These are phyloP conservation scores for Thelonectria olida DNA, from an alignment of 2,329 filamentous ascomycete species.

Conservation along the genomic window DNA sequence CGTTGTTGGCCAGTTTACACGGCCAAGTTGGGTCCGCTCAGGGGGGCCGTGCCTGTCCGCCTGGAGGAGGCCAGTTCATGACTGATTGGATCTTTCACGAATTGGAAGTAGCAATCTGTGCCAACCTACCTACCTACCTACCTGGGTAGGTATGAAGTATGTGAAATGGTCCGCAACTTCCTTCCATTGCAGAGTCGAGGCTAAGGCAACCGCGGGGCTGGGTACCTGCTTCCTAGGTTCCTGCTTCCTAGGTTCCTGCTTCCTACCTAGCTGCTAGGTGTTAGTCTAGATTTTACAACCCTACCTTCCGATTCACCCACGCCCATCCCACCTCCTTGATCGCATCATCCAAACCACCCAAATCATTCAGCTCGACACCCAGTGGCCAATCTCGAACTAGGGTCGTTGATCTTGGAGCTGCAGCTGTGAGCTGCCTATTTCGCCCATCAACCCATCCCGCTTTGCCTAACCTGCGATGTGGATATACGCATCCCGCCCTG, in stretches of 20 bases:
- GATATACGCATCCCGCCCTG: neutral
- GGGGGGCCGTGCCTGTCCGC: conserved; percentile 8
- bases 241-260: neutral
- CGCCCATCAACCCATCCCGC: conserved; percentile 2
- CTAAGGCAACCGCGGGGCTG: conserved; percentile 1
- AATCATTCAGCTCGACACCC: neutral
- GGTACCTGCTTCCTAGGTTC: neutral
- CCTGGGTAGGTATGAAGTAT: neutral
- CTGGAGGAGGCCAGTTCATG: neutral
- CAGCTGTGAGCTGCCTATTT: neutral
- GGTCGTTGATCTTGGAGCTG: neutral
- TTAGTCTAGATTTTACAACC: neutral
- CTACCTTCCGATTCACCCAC: neutral
- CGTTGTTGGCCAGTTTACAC: conserved; percentile 10
- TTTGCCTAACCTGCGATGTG: neutral
- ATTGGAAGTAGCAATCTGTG: conserved; percentile 9
- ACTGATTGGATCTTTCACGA: neutral
- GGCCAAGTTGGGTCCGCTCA: conserved; percentile 9
- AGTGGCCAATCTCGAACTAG: neutral
- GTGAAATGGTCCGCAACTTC: neutral
- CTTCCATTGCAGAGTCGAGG: neutral
- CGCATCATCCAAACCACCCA: neutral
- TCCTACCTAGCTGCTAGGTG: neutral
- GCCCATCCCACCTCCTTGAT: neutral
- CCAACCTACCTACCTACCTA: neutral